A percentile compares a stretch with the other conserved stretches of the same genome.
Evolutionary conservation across 2,329 filamentous ascomycete species (phyloP).

Genomic region (Zymoseptoria crescenta): DNA sequence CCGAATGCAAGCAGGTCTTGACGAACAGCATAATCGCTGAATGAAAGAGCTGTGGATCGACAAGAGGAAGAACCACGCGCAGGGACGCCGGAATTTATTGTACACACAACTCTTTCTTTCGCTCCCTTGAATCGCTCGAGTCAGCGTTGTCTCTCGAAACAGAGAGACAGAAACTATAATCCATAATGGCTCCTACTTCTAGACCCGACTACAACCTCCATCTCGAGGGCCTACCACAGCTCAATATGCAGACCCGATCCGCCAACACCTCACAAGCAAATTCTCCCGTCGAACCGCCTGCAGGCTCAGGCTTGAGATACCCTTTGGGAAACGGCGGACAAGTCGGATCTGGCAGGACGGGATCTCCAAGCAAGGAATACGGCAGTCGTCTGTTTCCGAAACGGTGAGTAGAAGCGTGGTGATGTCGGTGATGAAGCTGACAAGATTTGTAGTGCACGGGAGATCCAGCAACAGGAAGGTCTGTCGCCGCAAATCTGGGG

Average conservation of each 20-base stretch:
- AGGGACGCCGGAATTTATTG: background rate
- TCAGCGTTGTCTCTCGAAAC: background rate
- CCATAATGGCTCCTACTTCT: constrained; percentile 79
- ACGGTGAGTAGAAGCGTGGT: constrained; percentile 53
- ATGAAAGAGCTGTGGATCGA: background rate
- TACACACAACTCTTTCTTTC: background rate
- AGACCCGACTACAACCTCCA: constrained; percentile 77
- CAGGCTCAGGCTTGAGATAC: constrained; percentile 57
- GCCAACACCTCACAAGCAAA: constrained; percentile 72
- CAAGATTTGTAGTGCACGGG: constrained; percentile 60
- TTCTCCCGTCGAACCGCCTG: constrained; percentile 68
- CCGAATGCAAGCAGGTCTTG: background rate
- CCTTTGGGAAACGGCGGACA: constrained; percentile 58
- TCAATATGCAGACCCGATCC: constrained; percentile 60
- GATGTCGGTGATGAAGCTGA: constrained; percentile 3
- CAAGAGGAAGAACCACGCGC: background rate
- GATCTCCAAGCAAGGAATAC: constrained; percentile 92
- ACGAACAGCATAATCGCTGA: background rate
- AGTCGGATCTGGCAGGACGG: constrained; percentile 58
- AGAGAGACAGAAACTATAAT: constrained; percentile 47
- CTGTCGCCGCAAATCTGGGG: constrained; percentile 72
- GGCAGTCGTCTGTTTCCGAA: constrained; percentile 80
- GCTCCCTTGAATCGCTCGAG: background rate
- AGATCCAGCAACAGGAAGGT: constrained; percentile 95
- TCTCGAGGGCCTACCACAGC: constrained; percentile 69